phyloP scores from a whole-genome alignment of 1,284 basidiomycete species.

The Nidula niveotomentosa region DNA sequence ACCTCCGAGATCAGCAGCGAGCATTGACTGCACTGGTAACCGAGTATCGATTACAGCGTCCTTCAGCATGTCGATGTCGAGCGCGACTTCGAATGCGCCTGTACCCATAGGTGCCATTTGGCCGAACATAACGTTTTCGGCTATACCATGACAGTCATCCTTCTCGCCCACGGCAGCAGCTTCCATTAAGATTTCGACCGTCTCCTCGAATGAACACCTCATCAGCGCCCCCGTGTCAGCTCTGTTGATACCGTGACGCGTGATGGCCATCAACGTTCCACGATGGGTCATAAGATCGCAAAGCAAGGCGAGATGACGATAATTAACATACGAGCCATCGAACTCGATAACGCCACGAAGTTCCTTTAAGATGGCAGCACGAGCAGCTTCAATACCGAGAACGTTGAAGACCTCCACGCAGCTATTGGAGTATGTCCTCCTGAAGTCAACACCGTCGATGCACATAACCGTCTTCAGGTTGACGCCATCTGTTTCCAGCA shows the following conservation, averaged over 20 bases:
- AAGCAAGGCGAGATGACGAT: slow-evolving; percentile 92
- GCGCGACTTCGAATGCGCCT: slow-evolving; percentile 91
- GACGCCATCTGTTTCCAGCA: slow-evolving; percentile 96
- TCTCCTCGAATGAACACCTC: slow-evolving; percentile 99
- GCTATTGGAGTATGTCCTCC: slow-evolving; percentile 94
- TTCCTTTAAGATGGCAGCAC: slow-evolving; percentile 92
- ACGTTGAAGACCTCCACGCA: slow-evolving; percentile 96
- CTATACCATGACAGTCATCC: slow-evolving; percentile 97
- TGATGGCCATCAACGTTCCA: slow-evolving; percentile 97
- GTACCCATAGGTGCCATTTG: slow-evolving; percentile 99
- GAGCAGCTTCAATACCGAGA: slow-evolving; percentile 97
- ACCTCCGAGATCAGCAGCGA: slow-evolving; percentile 78
- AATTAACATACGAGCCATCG: slow-evolving; percentile 99
- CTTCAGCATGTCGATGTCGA: slow-evolving; percentile 99
- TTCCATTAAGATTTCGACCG: slow-evolving; percentile 98
- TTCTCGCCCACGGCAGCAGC: slow-evolving; percentile 97
- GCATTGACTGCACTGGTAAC: slow-evolving; percentile 85
- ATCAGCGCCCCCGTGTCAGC: slow-evolving; percentile 97
- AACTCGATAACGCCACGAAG: slow-evolving; percentile 95
- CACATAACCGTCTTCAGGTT: slow-evolving; percentile 95
- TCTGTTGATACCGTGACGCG: slow-evolving; percentile 98
- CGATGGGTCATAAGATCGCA: slow-evolving; percentile 99
- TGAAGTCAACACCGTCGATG: slow-evolving; percentile 93
- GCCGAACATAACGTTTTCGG: slow-evolving; percentile 98
- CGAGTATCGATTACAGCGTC: slow-evolving; percentile 98